Percentiles rank a stretch among this genome's conserved stretches.
Conservation (phyloP, 2,329 filamentous ascomycete genomes). For the Pseudogymnoascus sp. region DNA sequence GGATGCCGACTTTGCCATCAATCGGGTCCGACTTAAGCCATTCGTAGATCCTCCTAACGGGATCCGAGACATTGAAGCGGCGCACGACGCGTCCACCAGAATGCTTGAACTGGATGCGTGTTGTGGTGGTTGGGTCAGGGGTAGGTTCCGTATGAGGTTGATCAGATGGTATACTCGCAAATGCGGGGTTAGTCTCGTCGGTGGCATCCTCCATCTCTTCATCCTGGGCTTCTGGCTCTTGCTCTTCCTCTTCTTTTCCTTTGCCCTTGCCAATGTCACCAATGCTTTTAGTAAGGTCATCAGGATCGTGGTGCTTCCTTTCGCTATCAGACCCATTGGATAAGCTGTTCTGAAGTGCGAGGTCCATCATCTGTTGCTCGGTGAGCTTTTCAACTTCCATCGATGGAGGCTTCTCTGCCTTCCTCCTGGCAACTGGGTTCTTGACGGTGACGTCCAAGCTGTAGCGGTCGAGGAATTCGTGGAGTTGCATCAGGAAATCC, state of each 20-base stretch:
- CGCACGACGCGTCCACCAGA: slow-evolving; percentile 78
- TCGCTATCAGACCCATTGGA: slow-evolving; percentile 37
- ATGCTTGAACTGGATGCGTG: slow-evolving; percentile 87
- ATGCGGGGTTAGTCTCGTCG: slow-evolving; percentile 37
- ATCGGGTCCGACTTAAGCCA: slow-evolving; percentile 89
- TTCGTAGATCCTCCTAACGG: slow-evolving; percentile 80
- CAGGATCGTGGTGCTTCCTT: slow-evolving; percentile 67
- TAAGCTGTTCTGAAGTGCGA: slow-evolving; percentile 85
- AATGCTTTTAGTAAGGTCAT: slow-evolving; percentile 70
- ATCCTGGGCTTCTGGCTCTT: slow-evolving; percentile 30
- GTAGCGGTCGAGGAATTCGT: slow-evolving; percentile 95
- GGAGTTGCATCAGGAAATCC: slow-evolving; percentile 85
- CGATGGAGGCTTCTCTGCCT: slow-evolving; percentile 59
- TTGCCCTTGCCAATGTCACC: slow-evolving; percentile 47
- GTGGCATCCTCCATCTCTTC: slow-evolving; percentile 27
- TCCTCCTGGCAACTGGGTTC: slow-evolving; percentile 80
- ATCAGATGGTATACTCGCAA: slow-evolving; percentile 63
- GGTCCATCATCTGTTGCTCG: slow-evolving; percentile 93
- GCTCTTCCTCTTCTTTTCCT: slow-evolving; percentile 37
- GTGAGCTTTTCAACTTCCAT: slow-evolving; percentile 82
- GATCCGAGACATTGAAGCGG: slow-evolving; percentile 69
- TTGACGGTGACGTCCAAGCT: slow-evolving; percentile 81
- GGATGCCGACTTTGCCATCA: slow-evolving; percentile 66
- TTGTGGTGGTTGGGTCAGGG: slow-evolving; percentile 61
- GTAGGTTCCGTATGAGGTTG: slow-evolving; percentile 72